Evolutionary conservation across 768 basidiomycete species (phyloP).

Genomic region (Tricholoma hemisulphureum): DNA sequence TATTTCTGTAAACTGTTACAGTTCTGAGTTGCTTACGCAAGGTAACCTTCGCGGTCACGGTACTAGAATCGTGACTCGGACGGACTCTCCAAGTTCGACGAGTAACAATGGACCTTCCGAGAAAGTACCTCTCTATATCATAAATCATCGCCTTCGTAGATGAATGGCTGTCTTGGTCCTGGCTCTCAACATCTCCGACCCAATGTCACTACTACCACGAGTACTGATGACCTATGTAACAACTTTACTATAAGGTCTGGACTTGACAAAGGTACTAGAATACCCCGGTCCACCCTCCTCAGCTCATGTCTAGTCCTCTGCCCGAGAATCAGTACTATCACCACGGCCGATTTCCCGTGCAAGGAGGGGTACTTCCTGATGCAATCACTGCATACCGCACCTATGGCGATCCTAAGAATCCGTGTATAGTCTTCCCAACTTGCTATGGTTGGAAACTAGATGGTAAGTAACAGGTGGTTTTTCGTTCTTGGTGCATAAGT

Average conservation of each 20-base stretch:
- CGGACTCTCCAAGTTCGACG: no score
- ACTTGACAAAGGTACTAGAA: background rate
- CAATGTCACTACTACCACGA: no score
- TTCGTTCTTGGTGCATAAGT: background rate
- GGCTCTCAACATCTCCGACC: no score
- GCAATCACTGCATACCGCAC: conserved; percentile 58
- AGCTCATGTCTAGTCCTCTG: background rate
- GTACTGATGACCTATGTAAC: background rate
- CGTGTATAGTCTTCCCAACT: conserved; percentile 58
- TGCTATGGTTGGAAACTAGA: conserved; percentile 55
- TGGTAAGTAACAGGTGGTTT: conserved; percentile 30
- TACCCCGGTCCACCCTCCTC: background rate
- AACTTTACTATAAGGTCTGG: no score
- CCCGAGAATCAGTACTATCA: conserved; percentile 44
- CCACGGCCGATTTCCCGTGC: conserved; percentile 52
- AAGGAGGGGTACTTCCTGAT: conserved; percentile 53
- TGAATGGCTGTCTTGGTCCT: no score
- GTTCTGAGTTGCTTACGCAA: conserved; percentile 18
- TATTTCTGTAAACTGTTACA: conserved; percentile 45
- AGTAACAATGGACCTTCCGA: no score
- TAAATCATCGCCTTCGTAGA: no score
- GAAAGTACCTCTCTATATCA: no score
- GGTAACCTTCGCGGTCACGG: conserved; percentile 10
- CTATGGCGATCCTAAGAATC: conserved; percentile 50
- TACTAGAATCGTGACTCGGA: no score